A percentile compares a stretch with the other conserved stretches of the same genome.
phyloP scores from a whole-genome alignment of 495 filamentous ascomycete species.

The Talaromyces borbonicus region DNA sequence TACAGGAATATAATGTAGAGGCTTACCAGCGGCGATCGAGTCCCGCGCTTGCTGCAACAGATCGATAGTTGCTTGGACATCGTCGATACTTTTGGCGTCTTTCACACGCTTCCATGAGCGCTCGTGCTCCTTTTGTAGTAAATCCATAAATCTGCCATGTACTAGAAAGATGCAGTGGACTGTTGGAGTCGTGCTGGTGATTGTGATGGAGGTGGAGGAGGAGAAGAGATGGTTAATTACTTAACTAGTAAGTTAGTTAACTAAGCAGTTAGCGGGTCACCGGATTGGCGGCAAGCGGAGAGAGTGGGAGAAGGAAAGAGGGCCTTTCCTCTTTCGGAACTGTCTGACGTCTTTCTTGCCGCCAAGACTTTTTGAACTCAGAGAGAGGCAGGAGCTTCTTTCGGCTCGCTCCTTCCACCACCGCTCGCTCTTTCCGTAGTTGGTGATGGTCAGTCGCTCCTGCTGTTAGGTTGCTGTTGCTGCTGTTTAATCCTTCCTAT shows the following conservation, averaged over 20 bases:
- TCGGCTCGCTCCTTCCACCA: constrained; percentile 6
- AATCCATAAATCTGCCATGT: constrained; percentile 45
- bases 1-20: neutral
- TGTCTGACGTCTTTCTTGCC: constrained; percentile 8
- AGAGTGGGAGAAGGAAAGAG: constrained; percentile 2
- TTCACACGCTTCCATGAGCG: constrained; percentile 60
- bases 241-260: neutral
- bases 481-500: no score
- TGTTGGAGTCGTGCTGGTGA: neutral
- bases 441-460: neutral
- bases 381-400: no score
- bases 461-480: no score
- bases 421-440: neutral
- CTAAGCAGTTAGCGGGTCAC: neutral
- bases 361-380: no score
- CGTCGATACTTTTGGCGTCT: constrained; percentile 54
- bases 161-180: neutral
- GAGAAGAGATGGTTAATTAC: no score
- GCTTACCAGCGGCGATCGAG: constrained; percentile 53
- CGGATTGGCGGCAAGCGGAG: neutral
- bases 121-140: constrained; percentile 62
- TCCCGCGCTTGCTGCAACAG: constrained; percentile 63
- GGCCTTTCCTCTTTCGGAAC: constrained; percentile 5
- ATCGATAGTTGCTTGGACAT: constrained; percentile 74
- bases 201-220: no score